Evolutionary conservation across 78 protist genomes (phyloP).

Genomic region (Creolimax fragrantissima): DNA sequence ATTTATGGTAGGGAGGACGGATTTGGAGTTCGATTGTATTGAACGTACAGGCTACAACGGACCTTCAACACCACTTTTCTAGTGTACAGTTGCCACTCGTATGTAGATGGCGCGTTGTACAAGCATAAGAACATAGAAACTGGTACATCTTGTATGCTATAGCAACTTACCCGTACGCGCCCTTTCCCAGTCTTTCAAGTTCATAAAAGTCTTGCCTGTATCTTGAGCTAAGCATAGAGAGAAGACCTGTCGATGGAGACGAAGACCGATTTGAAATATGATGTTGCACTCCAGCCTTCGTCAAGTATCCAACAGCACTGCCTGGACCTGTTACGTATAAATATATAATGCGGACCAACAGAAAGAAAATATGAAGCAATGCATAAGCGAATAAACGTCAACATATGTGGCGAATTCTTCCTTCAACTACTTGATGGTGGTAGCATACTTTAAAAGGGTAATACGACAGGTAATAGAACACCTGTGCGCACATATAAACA

Average conservation of each 20-base stretch:
- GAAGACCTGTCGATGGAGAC: neutral
- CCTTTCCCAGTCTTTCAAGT: neutral
- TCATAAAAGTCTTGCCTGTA: neutral
- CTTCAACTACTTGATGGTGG: neutral
- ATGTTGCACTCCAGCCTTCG: neutral
- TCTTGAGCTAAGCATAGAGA: neutral
- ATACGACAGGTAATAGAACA: neutral
- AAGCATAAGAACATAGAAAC: too few species aligned
- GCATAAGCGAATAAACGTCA: neutral
- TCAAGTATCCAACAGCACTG: neutral
- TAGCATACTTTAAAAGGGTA: neutral
- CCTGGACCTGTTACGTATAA: neutral
- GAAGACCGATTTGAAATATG: neutral
- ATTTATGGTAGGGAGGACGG: too few species aligned
- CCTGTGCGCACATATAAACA: neutral
- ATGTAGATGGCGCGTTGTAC: too few species aligned
- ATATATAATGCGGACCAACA: too few species aligned
- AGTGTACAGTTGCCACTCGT: too few species aligned
- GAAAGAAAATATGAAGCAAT: too few species aligned
- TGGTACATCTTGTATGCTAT: too few species aligned
- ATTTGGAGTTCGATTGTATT: too few species aligned
- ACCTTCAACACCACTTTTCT: too few species aligned
- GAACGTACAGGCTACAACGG: too few species aligned
- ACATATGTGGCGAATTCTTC: neutral
- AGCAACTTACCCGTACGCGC: neutral